A percentile compares a stretch with the other conserved stretches of the same genome.
phyloP scores from a whole-genome alignment of 2,329 filamentous ascomycete genomes.

The Talaromyces rugulosus region DNA sequence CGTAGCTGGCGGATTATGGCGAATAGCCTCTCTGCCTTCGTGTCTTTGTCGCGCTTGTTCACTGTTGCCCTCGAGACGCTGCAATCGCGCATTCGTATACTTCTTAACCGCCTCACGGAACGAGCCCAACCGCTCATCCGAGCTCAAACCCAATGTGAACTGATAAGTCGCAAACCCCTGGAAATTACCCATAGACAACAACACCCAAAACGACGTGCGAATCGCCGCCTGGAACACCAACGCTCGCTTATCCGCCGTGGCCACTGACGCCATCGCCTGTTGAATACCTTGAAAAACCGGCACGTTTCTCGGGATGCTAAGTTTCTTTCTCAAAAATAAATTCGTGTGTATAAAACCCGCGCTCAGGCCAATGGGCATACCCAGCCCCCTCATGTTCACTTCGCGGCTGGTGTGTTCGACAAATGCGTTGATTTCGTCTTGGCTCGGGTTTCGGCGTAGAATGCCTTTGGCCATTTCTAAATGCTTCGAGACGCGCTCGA shows the following conservation, averaged over 20 bases:
- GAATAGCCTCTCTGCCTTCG: constrained; percentile 1
- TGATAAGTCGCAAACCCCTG: neutral
- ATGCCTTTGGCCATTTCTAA: constrained; percentile 2
- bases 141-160: constrained; percentile 1
- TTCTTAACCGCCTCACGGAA: constrained; percentile 6
- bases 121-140: constrained; percentile 1
- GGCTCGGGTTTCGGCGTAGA: constrained; percentile 7
- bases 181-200: constrained; percentile 6
- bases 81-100: constrained; percentile 11
- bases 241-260: neutral
- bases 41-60: constrained; percentile 3
- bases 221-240: neutral
- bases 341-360: constrained; percentile 5
- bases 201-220: constrained; percentile 4
- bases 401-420: constrained; percentile 11
- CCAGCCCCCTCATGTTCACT: constrained; percentile 3
- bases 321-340: neutral
- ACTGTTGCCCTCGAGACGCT: constrained; percentile 2
- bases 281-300: neutral
- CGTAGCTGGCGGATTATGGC: constrained; percentile 2
- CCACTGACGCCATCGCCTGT: neutral
- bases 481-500: constrained; percentile 3
- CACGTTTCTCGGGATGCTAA: neutral
- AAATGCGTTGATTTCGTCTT: constrained; percentile 8
- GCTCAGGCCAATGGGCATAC: constrained; percentile 2